Evolutionary conservation across 768 basidiomycete species (phyloP), one percentile per base, ranked within the genome.

Genomic region (Pulveroboletus sp.): DNA sequence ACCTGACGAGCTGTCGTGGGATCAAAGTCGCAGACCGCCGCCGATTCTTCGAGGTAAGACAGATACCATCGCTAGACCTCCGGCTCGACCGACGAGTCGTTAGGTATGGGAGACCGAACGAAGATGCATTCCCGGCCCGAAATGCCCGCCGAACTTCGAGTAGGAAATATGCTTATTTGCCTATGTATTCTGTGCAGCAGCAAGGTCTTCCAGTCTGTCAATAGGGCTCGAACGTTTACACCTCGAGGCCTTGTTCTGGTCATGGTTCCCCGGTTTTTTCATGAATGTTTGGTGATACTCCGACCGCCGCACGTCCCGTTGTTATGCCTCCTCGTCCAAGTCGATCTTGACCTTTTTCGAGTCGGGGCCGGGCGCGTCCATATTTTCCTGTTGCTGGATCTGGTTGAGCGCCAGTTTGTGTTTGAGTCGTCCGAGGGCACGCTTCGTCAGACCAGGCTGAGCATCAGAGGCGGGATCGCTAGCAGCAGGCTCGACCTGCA

Each of bases 1-100:
- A 86, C 58, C 65, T 88, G 38, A 86, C 82, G 4, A 80, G 83
- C 50, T 88, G 85, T 52, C 74, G 85, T 44, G 78, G 85, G 5
- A 73, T 88, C 45, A 70, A 59, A 6, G 73, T 86, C 5, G 71
- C 71, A 1, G 82, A 85, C 53, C 69, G 85, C 22, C 73, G 86
- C 13, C 75, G 75, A 7, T 82, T 88, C 56, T 88, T 88, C 56
- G 82, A 86, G 71, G 85, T 59, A 31, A 39, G 1, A 17, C 4
- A 16, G 12, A 32, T 9, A 12, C 17, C 35, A 16, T 76, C 38
- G 35, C 9, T 23, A 16, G 14, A 29, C 5, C 16, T 24, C 14
- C 16, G 14, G 22, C 31, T 30, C 53, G 38, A 54, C 17, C 32
- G 30, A 26, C 16, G 22, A 9, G 13, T 22, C 3, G 13, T 24